Evolutionary conservation across 495 filamentous ascomycete species (phyloP).

Genomic region (Ramalina intermedia): DNA sequence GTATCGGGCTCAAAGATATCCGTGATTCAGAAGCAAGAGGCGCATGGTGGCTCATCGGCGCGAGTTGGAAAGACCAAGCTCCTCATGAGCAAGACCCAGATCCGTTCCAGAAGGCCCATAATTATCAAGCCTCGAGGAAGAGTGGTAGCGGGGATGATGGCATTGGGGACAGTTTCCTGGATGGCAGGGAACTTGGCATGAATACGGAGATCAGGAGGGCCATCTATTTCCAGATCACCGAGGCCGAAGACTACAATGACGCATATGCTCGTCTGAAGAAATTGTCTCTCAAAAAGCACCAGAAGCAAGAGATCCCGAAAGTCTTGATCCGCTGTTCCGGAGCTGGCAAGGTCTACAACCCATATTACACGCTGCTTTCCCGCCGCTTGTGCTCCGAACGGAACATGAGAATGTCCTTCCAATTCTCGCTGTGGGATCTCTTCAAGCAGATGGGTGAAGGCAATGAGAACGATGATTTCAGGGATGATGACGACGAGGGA

Average conservation of each 20-base stretch:
- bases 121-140: neutral
- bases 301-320: conserved; percentile 74
- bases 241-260: conserved; percentile 73
- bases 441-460: conserved; percentile 73
- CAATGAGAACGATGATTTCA: conserved; percentile 42
- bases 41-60: conserved; percentile 96
- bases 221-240: conserved; percentile 83
- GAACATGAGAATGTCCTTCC: conserved; percentile 66
- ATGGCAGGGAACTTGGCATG: conserved; percentile 79
- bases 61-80: conserved; percentile 56
- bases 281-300: conserved; percentile 68
- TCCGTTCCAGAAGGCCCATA: neutral
- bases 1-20: conserved; percentile 68
- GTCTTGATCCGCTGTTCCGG: conserved; percentile 80
- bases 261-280: conserved; percentile 66
- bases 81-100: neutral
- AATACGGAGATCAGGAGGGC: conserved; percentile 86
- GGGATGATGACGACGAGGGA: conserved; percentile 31
- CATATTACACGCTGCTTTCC: conserved; percentile 81
- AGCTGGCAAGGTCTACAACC: conserved; percentile 73
- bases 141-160: conserved; percentile 22
- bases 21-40: conserved; percentile 68
- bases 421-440: conserved; percentile 73
- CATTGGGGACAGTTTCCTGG: conserved; percentile 42
- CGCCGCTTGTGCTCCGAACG: conserved; percentile 53